A percentile compares a stretch with the other conserved stretches of the same genome.
Evolutionary conservation across 176 grass and related monocot species (phyloP).

Genomic region (Carex pumila): DNA sequence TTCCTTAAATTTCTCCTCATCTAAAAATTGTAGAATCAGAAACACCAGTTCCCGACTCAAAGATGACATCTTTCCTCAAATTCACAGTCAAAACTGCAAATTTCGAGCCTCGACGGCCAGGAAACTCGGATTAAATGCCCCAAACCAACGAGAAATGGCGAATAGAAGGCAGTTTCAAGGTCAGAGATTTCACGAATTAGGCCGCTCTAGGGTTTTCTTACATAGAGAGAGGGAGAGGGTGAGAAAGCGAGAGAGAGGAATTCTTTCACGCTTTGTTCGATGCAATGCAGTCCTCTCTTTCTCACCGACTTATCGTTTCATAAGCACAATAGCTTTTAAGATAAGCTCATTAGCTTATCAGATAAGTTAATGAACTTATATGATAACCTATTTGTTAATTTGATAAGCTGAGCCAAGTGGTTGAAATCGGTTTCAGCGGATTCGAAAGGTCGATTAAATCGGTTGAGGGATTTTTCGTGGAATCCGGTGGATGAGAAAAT

Average conservation of each 20-base stretch:
- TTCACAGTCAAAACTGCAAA: conserved; percentile 17
- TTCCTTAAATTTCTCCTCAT: conserved; percentile 99
- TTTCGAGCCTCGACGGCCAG: conserved; percentile 16
- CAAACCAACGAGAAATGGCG: neutral
- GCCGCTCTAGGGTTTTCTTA: conserved; percentile 72
- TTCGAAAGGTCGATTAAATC: conserved; percentile 28
- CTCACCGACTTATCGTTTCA: conserved; percentile 61
- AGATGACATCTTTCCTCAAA: conserved; percentile 57
- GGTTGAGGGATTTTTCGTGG: conserved; percentile 21
- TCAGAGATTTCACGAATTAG: neutral
- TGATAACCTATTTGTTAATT: neutral
- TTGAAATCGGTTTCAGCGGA: conserved; percentile 19
- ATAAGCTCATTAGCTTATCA: fast-evolving
- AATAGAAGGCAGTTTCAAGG: neutral
- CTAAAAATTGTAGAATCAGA: conserved; percentile 98
- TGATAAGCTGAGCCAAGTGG: neutral
- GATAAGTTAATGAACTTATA: fast-evolving
- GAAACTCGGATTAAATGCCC: neutral
- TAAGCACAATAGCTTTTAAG: fast-evolving
- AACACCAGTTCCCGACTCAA: conserved; percentile 97
- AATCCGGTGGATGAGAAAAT: conserved; percentile 20
- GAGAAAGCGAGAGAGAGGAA: conserved; percentile 36
- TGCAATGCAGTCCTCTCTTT: conserved; percentile 92
- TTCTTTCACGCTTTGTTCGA: conserved; percentile 88
- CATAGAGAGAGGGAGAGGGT: conserved; percentile 23